Conservation (phyloP, 805 yeast genomes). For the Wickerhamomyces sydowiorum region DNA sequence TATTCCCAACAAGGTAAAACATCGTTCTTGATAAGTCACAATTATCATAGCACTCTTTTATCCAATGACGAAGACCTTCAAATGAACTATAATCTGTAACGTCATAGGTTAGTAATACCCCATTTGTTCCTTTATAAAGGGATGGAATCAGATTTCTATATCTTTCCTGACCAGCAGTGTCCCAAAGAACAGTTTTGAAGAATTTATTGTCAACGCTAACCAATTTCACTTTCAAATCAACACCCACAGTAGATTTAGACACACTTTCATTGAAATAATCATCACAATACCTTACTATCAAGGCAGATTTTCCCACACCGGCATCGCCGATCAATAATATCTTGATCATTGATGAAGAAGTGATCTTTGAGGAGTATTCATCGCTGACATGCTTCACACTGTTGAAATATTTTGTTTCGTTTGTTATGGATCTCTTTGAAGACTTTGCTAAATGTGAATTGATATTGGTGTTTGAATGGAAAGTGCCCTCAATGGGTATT, state of each 20-base stretch:
- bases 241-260: conserved; percentile 39
- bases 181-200: conserved; percentile 42
- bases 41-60: conserved; percentile 34
- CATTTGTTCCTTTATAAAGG: conserved; percentile 40
- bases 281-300: conserved; percentile 36
- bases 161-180: conserved; percentile 47
- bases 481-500: conserved; percentile 20
- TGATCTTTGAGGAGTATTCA: conserved; percentile 6
- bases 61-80: conserved; percentile 34
- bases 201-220: conserved; percentile 37
- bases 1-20: conserved; percentile 41
- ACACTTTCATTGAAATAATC: conserved; percentile 27
- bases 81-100: conserved; percentile 33
- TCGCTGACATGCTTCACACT: conserved; percentile 16
- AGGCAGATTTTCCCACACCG: conserved; percentile 44
- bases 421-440: conserved; percentile 8
- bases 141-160: conserved; percentile 41
- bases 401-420: conserved; percentile 8
- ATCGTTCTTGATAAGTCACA: conserved; percentile 26
- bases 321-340: conserved; percentile 38
- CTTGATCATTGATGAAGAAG: conserved; percentile 25
- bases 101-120: conserved; percentile 38
- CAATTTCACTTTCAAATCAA: conserved; percentile 38
- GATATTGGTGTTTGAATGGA: conserved; percentile 18
- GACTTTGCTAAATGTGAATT: conserved; percentile 13